Evolutionary conservation across 2,329 filamentous ascomycete genomes (phyloP).

Genomic region (Geoglossum cookeanum): DNA sequence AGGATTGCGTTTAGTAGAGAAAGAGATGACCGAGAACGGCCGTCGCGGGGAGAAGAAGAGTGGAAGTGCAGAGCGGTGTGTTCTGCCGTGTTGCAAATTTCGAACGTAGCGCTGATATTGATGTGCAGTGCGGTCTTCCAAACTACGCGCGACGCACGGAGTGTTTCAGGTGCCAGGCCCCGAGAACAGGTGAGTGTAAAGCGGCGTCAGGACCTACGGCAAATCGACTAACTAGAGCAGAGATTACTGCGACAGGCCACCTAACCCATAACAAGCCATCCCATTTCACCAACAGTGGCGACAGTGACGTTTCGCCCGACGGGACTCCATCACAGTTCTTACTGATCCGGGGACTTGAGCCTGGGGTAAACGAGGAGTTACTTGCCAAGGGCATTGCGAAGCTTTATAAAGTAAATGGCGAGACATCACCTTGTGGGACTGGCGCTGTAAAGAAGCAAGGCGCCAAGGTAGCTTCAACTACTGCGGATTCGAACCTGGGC

Average conservation of each 20-base stretch:
- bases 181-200: slow-evolving; percentile 9
- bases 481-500: slow-evolving; percentile 41
- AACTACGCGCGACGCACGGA: slow-evolving; percentile 37
- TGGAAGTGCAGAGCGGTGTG: slow-evolving; percentile 36
- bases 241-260: slow-evolving; percentile 11
- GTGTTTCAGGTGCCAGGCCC: slow-evolving; percentile 37
- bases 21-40: slow-evolving; percentile 28
- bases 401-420: slow-evolving; percentile 33
- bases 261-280: slow-evolving; percentile 18
- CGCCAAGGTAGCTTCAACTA: slow-evolving; percentile 34
- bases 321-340: slow-evolving; percentile 54
- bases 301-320: slow-evolving; percentile 34
- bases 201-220: slow-evolving; percentile 7
- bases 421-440: slow-evolving; percentile 22
- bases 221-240: slow-evolving; percentile 14
- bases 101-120: neutral
- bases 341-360: slow-evolving; percentile 51
- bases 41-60: slow-evolving; percentile 29
- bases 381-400: slow-evolving; percentile 56
- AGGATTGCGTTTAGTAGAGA: slow-evolving; percentile 35
- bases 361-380: slow-evolving; percentile 51
- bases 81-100: neutral
- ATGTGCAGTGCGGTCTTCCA: slow-evolving; percentile 30
- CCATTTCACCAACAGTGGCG: slow-evolving; percentile 30
- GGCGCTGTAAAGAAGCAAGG: slow-evolving; percentile 21